Evolutionary conservation across 306 rosid species (phyloP).

Genomic region (Abrus pulchellus): DNA sequence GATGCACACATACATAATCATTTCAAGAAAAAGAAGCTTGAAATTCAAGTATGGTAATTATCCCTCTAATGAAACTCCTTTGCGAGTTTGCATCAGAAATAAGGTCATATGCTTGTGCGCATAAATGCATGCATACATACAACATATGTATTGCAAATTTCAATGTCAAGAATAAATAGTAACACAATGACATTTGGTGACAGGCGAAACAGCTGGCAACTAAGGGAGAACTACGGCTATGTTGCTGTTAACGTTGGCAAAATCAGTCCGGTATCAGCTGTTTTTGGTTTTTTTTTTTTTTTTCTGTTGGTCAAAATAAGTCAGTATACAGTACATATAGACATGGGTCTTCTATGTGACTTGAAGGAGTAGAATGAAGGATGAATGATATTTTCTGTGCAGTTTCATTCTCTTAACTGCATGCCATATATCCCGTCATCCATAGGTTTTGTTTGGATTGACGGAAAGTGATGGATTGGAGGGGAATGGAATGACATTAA

Average conservation of each 20-base stretch:
- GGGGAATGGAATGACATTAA: no score
- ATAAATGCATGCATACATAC: neutral
- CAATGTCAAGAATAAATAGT: conserved; percentile 33
- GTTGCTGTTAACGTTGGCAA: conserved; percentile 90
- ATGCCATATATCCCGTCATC: no score
- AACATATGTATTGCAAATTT: conserved; percentile 33
- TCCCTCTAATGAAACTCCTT: no score
- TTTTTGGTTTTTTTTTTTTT: no score
- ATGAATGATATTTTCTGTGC: conserved; percentile 15
- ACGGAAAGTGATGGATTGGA: no score
- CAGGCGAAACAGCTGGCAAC: conserved; percentile 96
- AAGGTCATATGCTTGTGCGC: conserved; percentile 10
- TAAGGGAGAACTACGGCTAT: conserved; percentile 91
- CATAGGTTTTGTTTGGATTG: no score
- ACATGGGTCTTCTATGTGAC: conserved; percentile 16
- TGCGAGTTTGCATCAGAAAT: conserved; percentile 8
- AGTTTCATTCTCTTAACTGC: no score
- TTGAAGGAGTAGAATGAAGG: conserved; percentile 21
- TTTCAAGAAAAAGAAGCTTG: conserved; percentile 52
- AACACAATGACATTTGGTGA: conserved; percentile 54
- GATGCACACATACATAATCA: neutral
- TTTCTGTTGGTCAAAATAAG: conserved; percentile 31
- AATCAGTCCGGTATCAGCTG: conserved; percentile 72
- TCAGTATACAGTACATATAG: neutral
- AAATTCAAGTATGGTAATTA: conserved; percentile 98